Evolutionary conservation across 495 filamentous ascomycete genomes (phyloP).

Genomic region (Penicillium cosmopolitanum): DNA sequence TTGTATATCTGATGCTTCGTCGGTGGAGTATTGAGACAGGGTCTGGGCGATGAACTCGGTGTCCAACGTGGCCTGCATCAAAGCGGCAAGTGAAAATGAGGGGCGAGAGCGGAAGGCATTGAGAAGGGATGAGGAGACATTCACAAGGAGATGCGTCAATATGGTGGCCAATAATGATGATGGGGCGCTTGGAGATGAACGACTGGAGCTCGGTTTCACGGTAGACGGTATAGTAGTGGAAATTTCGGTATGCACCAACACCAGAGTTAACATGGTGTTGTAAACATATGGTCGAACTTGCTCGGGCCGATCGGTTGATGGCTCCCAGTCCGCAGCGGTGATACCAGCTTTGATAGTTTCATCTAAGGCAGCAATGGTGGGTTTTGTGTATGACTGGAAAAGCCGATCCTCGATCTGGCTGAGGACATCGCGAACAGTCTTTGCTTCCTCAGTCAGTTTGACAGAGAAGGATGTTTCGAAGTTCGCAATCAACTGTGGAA

Average conservation of each 20-base stretch:
- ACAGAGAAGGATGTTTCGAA: conserved; percentile 91
- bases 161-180: conserved; percentile 67
- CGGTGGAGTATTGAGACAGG: conserved; percentile 80
- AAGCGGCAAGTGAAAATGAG: conserved; percentile 71
- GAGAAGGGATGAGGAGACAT: conserved; percentile 70
- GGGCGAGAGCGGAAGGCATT: conserved; percentile 68
- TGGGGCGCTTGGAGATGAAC: conserved; percentile 49
- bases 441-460: conserved; percentile 86
- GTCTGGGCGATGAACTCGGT: conserved; percentile 97
- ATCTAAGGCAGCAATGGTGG: conserved; percentile 63
- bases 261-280: conserved; percentile 76
- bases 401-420: conserved; percentile 84
- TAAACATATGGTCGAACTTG: conserved; percentile 89
- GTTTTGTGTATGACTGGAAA: conserved; percentile 87
- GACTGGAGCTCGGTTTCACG: conserved; percentile 31
- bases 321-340: conserved; percentile 69
- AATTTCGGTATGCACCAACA: conserved; percentile 90
- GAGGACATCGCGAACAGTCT: conserved; percentile 86
- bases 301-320: conserved; percentile 63
- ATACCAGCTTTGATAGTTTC: conserved; percentile 73
- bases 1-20: conserved; percentile 77
- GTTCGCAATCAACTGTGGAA: conserved; percentile 79
- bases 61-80: conserved; percentile 97
- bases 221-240: conserved; percentile 67
- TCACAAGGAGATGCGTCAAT: conserved; percentile 78